phyloP scores from a whole-genome alignment of 2,329 filamentous ascomycete species.

The Coniochaeta ligniaria region DNA sequence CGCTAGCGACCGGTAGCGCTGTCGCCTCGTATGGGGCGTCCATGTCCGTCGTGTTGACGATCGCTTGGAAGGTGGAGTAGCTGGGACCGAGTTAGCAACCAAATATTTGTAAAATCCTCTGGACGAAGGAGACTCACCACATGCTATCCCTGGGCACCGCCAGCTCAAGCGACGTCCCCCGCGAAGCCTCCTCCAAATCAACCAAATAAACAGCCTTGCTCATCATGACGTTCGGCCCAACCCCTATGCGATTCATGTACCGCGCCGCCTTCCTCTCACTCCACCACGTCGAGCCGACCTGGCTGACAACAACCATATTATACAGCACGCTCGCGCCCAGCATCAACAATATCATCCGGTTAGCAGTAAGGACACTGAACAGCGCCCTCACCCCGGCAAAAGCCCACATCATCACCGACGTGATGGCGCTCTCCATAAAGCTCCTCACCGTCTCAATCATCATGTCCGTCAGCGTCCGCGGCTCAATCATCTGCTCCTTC shows the following conservation, averaged over 20 bases:
- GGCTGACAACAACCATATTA: constrained; percentile 70
- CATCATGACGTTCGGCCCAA: constrained; percentile 74
- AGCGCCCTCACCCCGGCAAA: constrained; percentile 59
- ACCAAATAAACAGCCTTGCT: constrained; percentile 76
- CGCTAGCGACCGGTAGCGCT: constrained; percentile 40
- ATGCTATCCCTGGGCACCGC: constrained; percentile 38
- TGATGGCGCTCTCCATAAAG: constrained; percentile 66
- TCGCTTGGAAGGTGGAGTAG: constrained; percentile 54
- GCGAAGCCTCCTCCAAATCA: constrained; percentile 64
- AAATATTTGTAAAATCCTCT: neutral
- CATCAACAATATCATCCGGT: constrained; percentile 65
- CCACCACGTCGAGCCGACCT: constrained; percentile 75
- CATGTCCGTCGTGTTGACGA: constrained; percentile 50
- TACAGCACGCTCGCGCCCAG: constrained; percentile 61
- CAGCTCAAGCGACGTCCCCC: constrained; percentile 23
- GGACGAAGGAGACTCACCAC: constrained; percentile 28
- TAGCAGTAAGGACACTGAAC: constrained; percentile 62
- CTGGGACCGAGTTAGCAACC: constrained; percentile 21
- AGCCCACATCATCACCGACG: constrained; percentile 70
- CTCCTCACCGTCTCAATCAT: constrained; percentile 66
- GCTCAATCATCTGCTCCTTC: constrained; percentile 56
- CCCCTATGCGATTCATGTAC: constrained; percentile 77
- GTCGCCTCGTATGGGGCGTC: constrained; percentile 45
- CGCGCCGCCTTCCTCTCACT: constrained; percentile 69
- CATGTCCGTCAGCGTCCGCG: constrained; percentile 59